Conservation (phyloP, 2,329 filamentous ascomycete genomes). For the Sporothrix brunneoviolacea region DNA sequence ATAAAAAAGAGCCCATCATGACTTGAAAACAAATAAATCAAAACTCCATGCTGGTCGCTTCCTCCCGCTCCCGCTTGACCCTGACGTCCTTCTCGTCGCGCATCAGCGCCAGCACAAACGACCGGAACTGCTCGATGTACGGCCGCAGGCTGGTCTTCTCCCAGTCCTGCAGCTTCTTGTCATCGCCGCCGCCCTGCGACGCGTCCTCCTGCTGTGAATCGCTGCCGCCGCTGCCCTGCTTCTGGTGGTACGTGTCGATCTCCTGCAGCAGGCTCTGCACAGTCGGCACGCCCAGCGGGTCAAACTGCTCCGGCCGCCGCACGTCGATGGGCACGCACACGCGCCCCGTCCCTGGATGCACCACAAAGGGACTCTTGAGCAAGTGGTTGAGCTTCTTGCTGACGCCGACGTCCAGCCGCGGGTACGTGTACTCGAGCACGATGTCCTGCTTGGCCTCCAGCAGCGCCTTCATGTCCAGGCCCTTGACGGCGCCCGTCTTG, state of each 20-base stretch:
- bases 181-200: neutral
- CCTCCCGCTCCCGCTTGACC: slow-evolving; percentile 51
- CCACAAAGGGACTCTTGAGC: slow-evolving; percentile 92
- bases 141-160: slow-evolving; percentile 95
- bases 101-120: slow-evolving; percentile 70
- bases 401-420: slow-evolving; percentile 91
- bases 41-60: slow-evolving; percentile 47
- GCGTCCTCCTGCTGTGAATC: slow-evolving; percentile 30
- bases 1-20: neutral
- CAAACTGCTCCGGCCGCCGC: slow-evolving; percentile 67
- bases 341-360: slow-evolving; percentile 88
- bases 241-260: slow-evolving; percentile 72
- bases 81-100: slow-evolving; percentile 61
- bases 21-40: slow-evolving; percentile 20
- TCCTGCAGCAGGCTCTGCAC: slow-evolving; percentile 74
- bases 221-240: slow-evolving; percentile 25
- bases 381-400: slow-evolving; percentile 97
- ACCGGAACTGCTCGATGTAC: slow-evolving; percentile 83
- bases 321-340: slow-evolving; percentile 94
- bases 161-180: slow-evolving; percentile 65
- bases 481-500: slow-evolving; percentile 64
- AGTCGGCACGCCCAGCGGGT: slow-evolving; percentile 83
- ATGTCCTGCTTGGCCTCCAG: slow-evolving; percentile 92
- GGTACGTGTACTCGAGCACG: slow-evolving; percentile 95
- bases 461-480: slow-evolving; percentile 66